Base-by-base conservation (phyloP, 1,139 yeast genomes). In the Suhomyces bribrorum region DNA sequence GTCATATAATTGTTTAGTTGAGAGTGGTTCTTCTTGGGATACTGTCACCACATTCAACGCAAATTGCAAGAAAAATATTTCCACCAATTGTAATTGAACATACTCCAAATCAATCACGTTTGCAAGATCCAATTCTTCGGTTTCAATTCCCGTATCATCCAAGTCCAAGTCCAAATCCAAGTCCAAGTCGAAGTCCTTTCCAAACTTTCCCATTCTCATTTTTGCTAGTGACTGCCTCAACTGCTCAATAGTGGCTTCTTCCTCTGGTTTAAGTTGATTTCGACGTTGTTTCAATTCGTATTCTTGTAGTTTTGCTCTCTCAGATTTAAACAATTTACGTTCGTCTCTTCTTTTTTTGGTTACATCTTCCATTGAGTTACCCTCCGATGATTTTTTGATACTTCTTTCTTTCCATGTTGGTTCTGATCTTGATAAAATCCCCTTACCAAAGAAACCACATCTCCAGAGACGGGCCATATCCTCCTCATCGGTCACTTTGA, bases 401-500 rank as follows among this genome's bases (percentile, higher is more conserved):
- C 87, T 81, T 38, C 97, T 73, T 11, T 69, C 69, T 32, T 59
- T 62, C 97, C 97, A 92, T 0, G 96, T 81, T 0, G 98, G 96
- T 53, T 92, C 97, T 42, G 95, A 85, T 48, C 99, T 70, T 25
- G 96, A 86, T 35, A 89, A 66, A 4, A 79, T 75, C 2, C 98
- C 99, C 53, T 92, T 92, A 7, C 99, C 99, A 56, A 88, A 94
- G 56, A 89, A 92, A 0, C 99, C 99, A 53, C 76, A 76, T 22
- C 73, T 64, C 97, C 98, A 92, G 7, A 92, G 65, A 22, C 61
- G 59, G n/a, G 56, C 52, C 78, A 83, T 83, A 29, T 74, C 79
- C 0, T 54, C 49, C 1, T 57, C 63, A 38, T 75, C 72, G 3
- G 52, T 50, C 1, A 81, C 81, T 41, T 64, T 64, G 53, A 81